These are phyloP conservation scores for Citeromyces hawaiiensis DNA, from an alignment of 1,139 yeast species.

Conservation along the genomic window DNA sequence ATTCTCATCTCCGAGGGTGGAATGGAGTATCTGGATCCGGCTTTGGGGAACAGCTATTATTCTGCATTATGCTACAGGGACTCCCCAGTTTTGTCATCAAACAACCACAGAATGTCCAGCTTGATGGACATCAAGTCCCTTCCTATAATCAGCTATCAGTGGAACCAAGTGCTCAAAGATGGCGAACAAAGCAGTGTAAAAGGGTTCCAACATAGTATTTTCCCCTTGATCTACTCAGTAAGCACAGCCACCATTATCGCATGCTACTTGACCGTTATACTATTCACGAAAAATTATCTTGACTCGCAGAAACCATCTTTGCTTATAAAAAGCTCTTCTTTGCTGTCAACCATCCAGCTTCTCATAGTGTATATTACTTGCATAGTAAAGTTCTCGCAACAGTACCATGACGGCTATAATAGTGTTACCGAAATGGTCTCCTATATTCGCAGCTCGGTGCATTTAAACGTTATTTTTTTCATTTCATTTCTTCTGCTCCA, in stretches of 20 bases:
- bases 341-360: conserved; percentile 40
- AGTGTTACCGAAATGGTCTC: conserved; percentile 38
- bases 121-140: conserved; percentile 10
- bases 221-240: conserved; percentile 46
- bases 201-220: conserved; percentile 37
- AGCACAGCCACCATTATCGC: conserved; percentile 56
- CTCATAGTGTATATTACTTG: conserved; percentile 35
- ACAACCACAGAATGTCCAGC: conserved; percentile 6
- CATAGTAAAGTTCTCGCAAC: conserved; percentile 27
- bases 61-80: conserved; percentile 23
- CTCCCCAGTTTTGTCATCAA: conserved; percentile 25
- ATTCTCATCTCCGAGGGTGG: neutral
- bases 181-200: neutral
- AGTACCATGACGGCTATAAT: conserved; percentile 41
- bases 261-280: conserved; percentile 48
- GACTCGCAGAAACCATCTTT: conserved; percentile 25
- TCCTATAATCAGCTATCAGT: conserved; percentile 25
- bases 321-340: conserved; percentile 29
- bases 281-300: conserved; percentile 41
- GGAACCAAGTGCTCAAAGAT: conserved; percentile 20
- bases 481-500: conserved; percentile 48
- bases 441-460: conserved; percentile 29
- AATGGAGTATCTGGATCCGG: neutral
- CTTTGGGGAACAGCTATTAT: neutral
- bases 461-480: conserved; percentile 49